phyloP scores from a whole-genome alignment of 352 stramenopile genomes.

The Phytopythium chamaehyphon region DNA sequence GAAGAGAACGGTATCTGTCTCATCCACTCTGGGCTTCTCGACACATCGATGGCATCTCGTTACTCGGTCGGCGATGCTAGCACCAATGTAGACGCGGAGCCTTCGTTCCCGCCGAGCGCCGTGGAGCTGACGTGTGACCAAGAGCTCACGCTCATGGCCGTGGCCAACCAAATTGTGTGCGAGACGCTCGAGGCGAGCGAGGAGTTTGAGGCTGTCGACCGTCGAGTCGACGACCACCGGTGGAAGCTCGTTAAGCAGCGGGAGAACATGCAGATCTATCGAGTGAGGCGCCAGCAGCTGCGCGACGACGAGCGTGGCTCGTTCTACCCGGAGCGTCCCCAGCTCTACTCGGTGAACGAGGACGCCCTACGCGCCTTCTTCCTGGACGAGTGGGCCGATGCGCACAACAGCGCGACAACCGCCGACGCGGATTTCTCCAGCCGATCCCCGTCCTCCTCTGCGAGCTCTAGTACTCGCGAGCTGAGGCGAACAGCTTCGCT shows the following conservation, averaged over 20 bases:
- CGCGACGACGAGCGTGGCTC: slow-evolving; percentile 10
- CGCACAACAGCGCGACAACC: slow-evolving; percentile 1
- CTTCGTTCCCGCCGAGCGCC: slow-evolving; percentile 8
- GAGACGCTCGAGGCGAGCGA: slow-evolving; percentile 28
- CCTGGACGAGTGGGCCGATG: slow-evolving; percentile 16
- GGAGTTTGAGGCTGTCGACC: slow-evolving; percentile 18
- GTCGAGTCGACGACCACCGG: slow-evolving; percentile 13
- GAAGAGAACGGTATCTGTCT: too few species aligned
- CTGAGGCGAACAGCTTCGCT: slow-evolving; percentile 2
- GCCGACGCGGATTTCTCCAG: slow-evolving; percentile 16
- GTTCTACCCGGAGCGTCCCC: slow-evolving; percentile 16
- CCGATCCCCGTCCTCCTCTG: slow-evolving; percentile 13
- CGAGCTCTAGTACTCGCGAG: not conserved
- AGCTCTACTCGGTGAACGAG: slow-evolving; percentile 22
- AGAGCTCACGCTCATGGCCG: slow-evolving; percentile 1
- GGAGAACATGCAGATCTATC: slow-evolving; percentile 23
- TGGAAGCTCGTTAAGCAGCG: slow-evolving; percentile 28
- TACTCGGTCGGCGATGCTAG: too few species aligned
- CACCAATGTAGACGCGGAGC: too few species aligned
- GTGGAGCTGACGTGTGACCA: not conserved
- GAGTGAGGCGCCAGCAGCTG: slow-evolving; percentile 6
- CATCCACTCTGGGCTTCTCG: too few species aligned
- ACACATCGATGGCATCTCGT: too few species aligned
- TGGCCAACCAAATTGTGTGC: slow-evolving; percentile 25
- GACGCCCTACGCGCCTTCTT: slow-evolving; percentile 16